Conservation (phyloP, 176 grass and related monocot species). For the Saccharum spontaneum region DNA sequence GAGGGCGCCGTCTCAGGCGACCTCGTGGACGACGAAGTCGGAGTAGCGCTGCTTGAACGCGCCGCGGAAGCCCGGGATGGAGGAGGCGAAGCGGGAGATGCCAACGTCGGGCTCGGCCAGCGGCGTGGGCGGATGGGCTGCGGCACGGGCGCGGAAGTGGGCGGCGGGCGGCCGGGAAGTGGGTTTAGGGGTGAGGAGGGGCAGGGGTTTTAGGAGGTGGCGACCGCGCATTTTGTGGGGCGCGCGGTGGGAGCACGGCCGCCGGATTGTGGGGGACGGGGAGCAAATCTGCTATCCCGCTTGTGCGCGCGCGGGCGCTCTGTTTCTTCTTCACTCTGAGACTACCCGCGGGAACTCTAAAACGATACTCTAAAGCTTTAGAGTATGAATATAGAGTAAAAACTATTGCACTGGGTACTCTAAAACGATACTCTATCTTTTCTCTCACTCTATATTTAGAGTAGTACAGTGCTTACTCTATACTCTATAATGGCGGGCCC, state of each 20-base stretch:
- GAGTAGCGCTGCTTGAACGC: slow-evolving; percentile 85
- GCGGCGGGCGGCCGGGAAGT: not conserved
- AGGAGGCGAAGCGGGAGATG: slow-evolving; percentile 79
- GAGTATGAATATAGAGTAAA: too few relatives aligned
- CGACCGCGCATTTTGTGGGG: slow-evolving; percentile 44
- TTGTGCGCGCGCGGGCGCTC: not conserved
- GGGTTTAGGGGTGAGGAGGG: slow-evolving; percentile 21
- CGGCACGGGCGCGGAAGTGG: slow-evolving; percentile 2
- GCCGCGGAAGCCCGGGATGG: slow-evolving; percentile 73
- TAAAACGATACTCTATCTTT: too few relatives aligned
- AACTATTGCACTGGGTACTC: too few relatives aligned
- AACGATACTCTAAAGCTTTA: too few relatives aligned
- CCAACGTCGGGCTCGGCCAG: slow-evolving; percentile 78
- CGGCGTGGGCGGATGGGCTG: not conserved
- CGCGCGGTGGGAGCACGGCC: not conserved
- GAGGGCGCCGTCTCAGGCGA: slow-evolving; percentile 61
- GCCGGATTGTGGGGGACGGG: not conserved
- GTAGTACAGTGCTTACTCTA: too few relatives aligned
- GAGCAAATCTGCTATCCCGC: not conserved
- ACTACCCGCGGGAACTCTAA: too few relatives aligned
- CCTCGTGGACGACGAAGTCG: slow-evolving; percentile 95
- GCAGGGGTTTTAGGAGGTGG: slow-evolving; percentile 18
- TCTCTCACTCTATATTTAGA: too few relatives aligned
- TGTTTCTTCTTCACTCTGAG: not conserved
- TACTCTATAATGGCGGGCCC: too few relatives aligned